Conservation (phyloP, 805 yeast species). For the Candida ascalaphidarum region DNA sequence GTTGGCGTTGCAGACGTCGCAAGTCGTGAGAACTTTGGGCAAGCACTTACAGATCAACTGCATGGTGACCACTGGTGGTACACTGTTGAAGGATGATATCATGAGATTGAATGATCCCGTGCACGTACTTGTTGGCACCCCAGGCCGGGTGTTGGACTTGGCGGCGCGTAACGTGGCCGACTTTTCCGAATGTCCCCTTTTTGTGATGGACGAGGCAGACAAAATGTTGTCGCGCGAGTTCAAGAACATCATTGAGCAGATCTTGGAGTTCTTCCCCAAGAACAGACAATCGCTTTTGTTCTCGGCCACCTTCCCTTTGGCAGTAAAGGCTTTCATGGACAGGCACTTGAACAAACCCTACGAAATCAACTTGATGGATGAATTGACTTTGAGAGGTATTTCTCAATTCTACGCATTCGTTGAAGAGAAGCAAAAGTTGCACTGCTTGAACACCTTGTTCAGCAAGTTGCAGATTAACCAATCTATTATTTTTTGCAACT, state of each 20-base stretch:
- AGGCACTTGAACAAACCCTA: slow-evolving; percentile 84
- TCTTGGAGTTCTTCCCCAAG: slow-evolving; percentile 69
- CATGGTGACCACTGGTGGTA: slow-evolving; percentile 99
- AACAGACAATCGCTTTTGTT: slow-evolving; percentile 72
- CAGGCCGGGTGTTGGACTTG: slow-evolving; percentile 93
- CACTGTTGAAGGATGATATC: slow-evolving; percentile 88
- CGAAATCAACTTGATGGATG: slow-evolving; percentile 96
- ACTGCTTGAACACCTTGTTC: slow-evolving; percentile 90
- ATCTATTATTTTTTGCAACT: slow-evolving; percentile 94
- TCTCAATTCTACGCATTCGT: slow-evolving; percentile 98
- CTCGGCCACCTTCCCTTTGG: slow-evolving; percentile 93
- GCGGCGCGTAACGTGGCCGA: slow-evolving; percentile 86
- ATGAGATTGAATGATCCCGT: slow-evolving; percentile 88
- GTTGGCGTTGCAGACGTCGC: slow-evolving; percentile 94
- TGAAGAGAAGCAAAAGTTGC: slow-evolving; percentile 92
- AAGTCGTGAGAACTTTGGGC: slow-evolving; percentile 92
- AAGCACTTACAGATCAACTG: slow-evolving; percentile 87
- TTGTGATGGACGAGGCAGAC: slow-evolving; percentile 98
- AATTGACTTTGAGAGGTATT: slow-evolving; percentile 89
- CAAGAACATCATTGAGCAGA: slow-evolving; percentile 78
- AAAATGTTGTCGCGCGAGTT: slow-evolving; percentile 91
- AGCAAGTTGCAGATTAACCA: slow-evolving; percentile 93
- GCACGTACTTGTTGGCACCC: slow-evolving; percentile 93
- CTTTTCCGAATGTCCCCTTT: slow-evolving; percentile 74
- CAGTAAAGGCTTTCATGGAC: slow-evolving; percentile 89